These are phyloP conservation scores for Termitomyces sp. DNA, from an alignment of 768 basidiomycete genomes.

Conservation along the genomic window DNA sequence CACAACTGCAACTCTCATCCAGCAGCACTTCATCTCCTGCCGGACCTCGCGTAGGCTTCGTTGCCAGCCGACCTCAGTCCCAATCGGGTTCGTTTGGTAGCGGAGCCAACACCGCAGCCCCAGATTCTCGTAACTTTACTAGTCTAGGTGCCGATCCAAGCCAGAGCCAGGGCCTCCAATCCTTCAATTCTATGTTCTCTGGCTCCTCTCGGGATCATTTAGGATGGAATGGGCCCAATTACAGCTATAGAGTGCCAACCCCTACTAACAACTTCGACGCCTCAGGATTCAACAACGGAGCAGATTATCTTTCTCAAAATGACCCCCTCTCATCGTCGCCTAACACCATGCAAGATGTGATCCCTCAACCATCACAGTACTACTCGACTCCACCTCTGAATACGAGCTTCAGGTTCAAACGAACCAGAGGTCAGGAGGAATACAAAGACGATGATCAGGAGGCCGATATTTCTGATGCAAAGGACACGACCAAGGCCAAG, in stretches of 20 bases:
- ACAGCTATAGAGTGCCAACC: conserved; percentile 8
- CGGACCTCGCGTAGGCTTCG: conserved; percentile 8
- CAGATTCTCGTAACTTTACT: conserved; percentile 2
- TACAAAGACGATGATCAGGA: conserved; percentile 31
- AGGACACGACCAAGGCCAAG: conserved; percentile 36
- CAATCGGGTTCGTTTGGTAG: conserved; percentile 8
- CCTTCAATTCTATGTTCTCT: conserved; percentile 8
- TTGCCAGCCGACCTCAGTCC: conserved; percentile 1
- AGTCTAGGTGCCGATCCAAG: conserved; percentile 4
- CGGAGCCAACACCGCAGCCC: background rate
- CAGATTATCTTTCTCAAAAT: conserved; percentile 4
- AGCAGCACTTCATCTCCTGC: conserved; percentile 2
- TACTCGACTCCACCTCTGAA: conserved; percentile 11
- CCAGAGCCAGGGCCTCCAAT: conserved; percentile 8
- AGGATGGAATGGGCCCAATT: conserved; percentile 9
- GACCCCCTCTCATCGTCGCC: conserved; percentile 18
- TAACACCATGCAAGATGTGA: conserved; percentile 20
- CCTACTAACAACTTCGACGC: conserved; percentile 5
- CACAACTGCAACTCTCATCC: conserved; percentile 10
- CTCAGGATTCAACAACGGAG: conserved; percentile 9
- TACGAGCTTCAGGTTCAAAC: conserved; percentile 27
- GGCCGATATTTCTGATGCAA: conserved; percentile 26
- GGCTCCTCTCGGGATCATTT: conserved; percentile 9
- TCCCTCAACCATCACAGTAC: conserved; percentile 20
- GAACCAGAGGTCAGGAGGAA: conserved; percentile 30